Evolutionary conservation across 805 yeast genomes (phyloP).

Genomic region (Starmerella cellae): DNA sequence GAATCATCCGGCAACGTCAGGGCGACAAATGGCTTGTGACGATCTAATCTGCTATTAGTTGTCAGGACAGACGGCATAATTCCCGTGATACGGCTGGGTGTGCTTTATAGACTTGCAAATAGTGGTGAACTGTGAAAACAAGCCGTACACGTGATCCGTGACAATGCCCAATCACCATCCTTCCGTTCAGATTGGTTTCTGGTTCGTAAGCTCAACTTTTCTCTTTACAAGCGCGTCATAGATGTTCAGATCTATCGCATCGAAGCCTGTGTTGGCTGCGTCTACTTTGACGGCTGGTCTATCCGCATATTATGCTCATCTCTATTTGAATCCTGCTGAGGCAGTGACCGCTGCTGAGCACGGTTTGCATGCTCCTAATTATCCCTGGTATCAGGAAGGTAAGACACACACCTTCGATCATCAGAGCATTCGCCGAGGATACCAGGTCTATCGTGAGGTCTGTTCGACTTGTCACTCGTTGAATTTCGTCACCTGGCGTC

Average conservation of each 20-base stretch:
- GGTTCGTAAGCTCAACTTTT: conserved; percentile 6
- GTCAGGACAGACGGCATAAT: too few relatives aligned
- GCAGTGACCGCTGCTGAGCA: conserved; percentile 99
- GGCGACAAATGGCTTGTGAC: too few relatives aligned
- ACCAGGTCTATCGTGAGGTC: conserved; percentile 96
- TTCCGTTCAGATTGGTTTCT: conserved; percentile 1
- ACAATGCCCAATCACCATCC: conserved; percentile 5
- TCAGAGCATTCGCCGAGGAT: conserved; percentile 94
- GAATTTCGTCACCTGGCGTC: conserved; percentile 97
- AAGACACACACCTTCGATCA: conserved; percentile 57
- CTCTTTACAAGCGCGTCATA: conserved; percentile 3
- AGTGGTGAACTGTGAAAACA: too few relatives aligned
- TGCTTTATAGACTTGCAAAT: too few relatives aligned
- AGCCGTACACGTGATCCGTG: conserved; percentile 1
- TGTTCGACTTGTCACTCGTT: conserved; percentile 98
- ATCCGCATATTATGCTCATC: conserved; percentile 17
- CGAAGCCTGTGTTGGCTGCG: conserved; percentile 18
- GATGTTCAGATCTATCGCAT: conserved; percentile 16
- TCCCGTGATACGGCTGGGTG: too few relatives aligned
- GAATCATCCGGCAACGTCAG: too few relatives aligned
- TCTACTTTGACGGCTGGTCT: conserved; percentile 17
- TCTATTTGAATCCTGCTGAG: conserved; percentile 43
- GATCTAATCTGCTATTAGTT: too few relatives aligned
- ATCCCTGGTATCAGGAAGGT: conserved; percentile 88
- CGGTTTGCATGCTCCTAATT: conserved; percentile 91